A percentile compares a stretch with the other conserved stretches of the same genome.
These are phyloP conservation scores for Hypoxylon sp. DNA, from an alignment of 2,329 filamentous ascomycete genomes.

Conservation along the genomic window DNA sequence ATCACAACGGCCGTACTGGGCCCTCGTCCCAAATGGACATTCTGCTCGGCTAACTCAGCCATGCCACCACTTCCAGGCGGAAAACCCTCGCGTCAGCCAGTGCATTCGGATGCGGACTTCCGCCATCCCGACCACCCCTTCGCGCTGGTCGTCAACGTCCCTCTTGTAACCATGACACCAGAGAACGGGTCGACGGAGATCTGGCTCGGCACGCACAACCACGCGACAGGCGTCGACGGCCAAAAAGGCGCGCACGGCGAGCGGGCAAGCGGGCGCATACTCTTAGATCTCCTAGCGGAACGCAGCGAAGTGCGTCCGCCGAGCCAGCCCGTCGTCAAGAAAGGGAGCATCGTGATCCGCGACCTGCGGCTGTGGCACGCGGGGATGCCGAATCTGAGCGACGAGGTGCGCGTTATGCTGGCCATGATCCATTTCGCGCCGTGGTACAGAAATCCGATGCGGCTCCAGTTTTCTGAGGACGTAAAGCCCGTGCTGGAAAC, in stretches of 20 bases:
- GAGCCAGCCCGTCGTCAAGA: conserved; percentile 65
- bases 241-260: conserved; percentile 68
- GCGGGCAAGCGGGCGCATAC: conserved; percentile 67
- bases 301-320: conserved; percentile 59
- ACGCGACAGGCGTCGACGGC: conserved; percentile 51
- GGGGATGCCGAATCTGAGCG: conserved; percentile 71
- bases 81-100: conserved; percentile 64
- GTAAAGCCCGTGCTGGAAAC: conserved; percentile 62
- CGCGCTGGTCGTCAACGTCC: conserved; percentile 69
- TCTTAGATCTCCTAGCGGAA: conserved; percentile 57
- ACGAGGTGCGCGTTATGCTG: conserved; percentile 70
- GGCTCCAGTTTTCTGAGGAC: conserved; percentile 67
- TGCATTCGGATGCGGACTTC: conserved; percentile 74
- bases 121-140: conserved; percentile 69
- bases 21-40: conserved; percentile 69
- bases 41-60: conserved; percentile 71
- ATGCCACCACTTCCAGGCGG: conserved; percentile 64
- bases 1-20: conserved; percentile 69
- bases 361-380: conserved; percentile 76
- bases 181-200: conserved; percentile 71
- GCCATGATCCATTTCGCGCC: conserved; percentile 72
- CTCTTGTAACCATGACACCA: conserved; percentile 64
- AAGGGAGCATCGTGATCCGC: conserved; percentile 70
- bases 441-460: conserved; percentile 72
- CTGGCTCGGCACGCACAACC: conserved; percentile 70